Base-by-base conservation (phyloP, 176 grass and related monocot species). In the Urochloa ruziziensis region DNA sequence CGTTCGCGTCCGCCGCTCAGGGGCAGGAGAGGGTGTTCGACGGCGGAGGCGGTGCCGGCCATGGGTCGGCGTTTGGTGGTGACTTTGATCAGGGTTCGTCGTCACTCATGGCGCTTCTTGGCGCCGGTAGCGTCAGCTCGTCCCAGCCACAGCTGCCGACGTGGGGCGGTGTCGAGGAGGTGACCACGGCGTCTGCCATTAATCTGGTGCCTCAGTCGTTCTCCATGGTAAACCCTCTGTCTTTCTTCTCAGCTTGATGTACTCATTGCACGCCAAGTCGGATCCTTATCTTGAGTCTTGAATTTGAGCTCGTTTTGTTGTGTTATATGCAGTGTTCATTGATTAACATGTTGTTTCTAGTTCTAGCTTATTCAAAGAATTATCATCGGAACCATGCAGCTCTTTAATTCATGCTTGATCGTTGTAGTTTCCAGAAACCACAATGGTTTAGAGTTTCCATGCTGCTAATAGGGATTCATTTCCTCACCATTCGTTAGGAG, bases 11-110 rank as follows among this genome's bases (percentile, higher is more conserved):
- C 5, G 60, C 60, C 19, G 70, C 70, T 32, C 70, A 73, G 70
- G 44, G 70, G 18, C 80, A 80, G 67, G 84, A 87, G 42, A 49
- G 80, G 84, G 89, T 74, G 67, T 83, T 86, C 59, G 80, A 90
- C 39, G 89, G 88, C 46, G 88, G 77, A 21, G 75, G 82, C 2
- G 49, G 88, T 21, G 34, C 32, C 35, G 56, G 67, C 15, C 10
- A 33, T 13, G 75, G 35, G 6, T 29, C 29, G 36, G 48, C 39
- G 39, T 90, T 62, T 57, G 88, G 74, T 18, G 36, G 49, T 10
- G 84, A 79, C 6, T 86, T 83, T 17, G 80, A 90, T 78, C 59
- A 82, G 27, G 80, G 83, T 0, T 86, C 79, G 7, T 79, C 84
- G 7, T 79, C 84, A 10, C 86, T 86, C 59, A 83, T 90, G 88